phyloP scores from a whole-genome alignment of 768 basidiomycete genomes.

The Mycena pura region DNA sequence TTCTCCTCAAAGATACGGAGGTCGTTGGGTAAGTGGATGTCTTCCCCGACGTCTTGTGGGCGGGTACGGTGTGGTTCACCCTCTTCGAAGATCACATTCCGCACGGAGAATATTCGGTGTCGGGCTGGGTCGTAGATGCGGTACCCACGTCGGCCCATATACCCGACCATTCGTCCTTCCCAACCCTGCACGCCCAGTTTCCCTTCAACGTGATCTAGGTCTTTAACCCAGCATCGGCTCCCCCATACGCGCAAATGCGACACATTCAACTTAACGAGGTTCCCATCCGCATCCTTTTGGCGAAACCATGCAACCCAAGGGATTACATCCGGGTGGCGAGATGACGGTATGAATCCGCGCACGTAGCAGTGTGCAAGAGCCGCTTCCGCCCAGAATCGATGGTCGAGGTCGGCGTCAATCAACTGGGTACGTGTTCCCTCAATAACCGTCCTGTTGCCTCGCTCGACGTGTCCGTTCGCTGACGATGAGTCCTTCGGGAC shows the following conservation, averaged over 20 bases:
- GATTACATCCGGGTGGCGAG: slow-evolving; percentile 14
- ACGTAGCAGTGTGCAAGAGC: slow-evolving; percentile 26
- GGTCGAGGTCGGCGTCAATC: background rate
- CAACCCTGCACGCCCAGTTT: slow-evolving; percentile 25
- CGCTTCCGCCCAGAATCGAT: background rate
- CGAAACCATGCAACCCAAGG: slow-evolving; percentile 12
- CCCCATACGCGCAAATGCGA: no score
- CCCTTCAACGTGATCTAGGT: slow-evolving; percentile 18
- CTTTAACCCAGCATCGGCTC: no score
- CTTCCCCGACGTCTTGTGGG: background rate
- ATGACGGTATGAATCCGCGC: slow-evolving; percentile 29
- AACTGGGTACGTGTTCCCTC: slow-evolving; percentile 19
- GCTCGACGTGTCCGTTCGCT: slow-evolving; percentile 35
- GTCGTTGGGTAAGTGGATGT: background rate
- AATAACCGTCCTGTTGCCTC: no score
- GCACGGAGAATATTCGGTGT: slow-evolving; percentile 5
- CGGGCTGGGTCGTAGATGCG: slow-evolving; percentile 12
- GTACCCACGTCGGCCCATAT: slow-evolving; percentile 25
- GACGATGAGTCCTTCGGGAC: slow-evolving; percentile 26
- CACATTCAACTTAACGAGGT: background rate
- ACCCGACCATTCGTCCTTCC: slow-evolving; percentile 23
- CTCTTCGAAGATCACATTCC: slow-evolving; percentile 20
- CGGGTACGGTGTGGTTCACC: slow-evolving; percentile 8
- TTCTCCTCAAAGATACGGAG: background rate
- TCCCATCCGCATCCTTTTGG: background rate